Base-by-base conservation (phyloP, 139 green algal species). In the Penium margaritaceum region DNA sequence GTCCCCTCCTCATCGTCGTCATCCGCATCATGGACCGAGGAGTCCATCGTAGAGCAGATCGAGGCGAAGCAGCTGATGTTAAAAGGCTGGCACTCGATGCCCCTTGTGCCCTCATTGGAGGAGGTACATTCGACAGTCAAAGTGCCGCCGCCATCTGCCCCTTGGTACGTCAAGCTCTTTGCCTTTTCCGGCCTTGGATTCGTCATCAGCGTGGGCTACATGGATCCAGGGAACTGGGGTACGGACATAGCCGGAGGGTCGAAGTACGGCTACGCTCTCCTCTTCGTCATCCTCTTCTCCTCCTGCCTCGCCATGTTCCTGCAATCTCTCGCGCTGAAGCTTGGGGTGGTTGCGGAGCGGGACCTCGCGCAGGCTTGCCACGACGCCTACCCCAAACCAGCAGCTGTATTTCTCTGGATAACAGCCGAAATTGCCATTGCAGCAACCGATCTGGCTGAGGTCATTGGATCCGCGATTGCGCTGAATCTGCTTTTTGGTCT, bases 201-300 rank as follows among this genome's bases (percentile, higher is more conserved):
- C 54, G 80, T 90, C 27, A 63, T 90, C 37, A 80, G 62, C 38
- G 84, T 90, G 0, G 85, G 85, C 14, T 90, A 90, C 68, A 89
- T 87, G 83, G 83, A 87, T 44, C 81, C 83, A 5, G 80, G 81
- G 1, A 87, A 87, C 74, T 87, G 84, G 84, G 81, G 81, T 1
- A 87, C 84, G 3, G 81, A 85, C 69, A 55, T 88, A 12, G 66
- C 57, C 5, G 76, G 70, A 39, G 78, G 78, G 51, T 74, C 68
- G 2, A 14, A 44, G 3, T 88, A 74, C 46, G 84, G 84, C 29
- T 88, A 87, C 74, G 75, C 54, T 19, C 84, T 88, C n/a, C 77
- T 88, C 14, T 78, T 81, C n/a, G 84, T 83, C 53, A 71, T 88
- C 34, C 58, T 88, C 32, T 53, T 88, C 32, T 76, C 84, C 27